Percentiles rank a stretch among this genome's conserved stretches.
Evolutionary conservation across 2,329 filamentous ascomycete genomes (phyloP).

Genomic region (Ceratocystis variospora): DNA sequence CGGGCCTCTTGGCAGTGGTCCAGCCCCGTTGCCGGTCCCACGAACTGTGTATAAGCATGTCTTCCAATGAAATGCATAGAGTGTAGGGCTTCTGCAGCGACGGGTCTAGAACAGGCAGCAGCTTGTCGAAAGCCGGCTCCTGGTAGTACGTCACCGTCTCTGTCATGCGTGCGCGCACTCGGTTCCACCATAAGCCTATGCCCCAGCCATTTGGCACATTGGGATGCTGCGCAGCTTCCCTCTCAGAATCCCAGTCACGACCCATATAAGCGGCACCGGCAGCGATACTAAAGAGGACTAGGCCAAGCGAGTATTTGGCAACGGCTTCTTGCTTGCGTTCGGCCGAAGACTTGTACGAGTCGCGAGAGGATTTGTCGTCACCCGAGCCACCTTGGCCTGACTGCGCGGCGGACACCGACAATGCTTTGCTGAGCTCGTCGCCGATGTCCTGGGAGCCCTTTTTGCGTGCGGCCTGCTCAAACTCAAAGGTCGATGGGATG

Average conservation of each 20-base stretch:
- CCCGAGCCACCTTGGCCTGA: conserved; percentile 19
- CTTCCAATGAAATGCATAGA: conserved; percentile 80
- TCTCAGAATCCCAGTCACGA: conserved; percentile 73
- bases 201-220: conserved; percentile 72
- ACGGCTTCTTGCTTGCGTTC: conserved; percentile 67
- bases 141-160: conserved; percentile 84
- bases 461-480: conserved; percentile 42
- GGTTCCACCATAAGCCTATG: conserved; percentile 61
- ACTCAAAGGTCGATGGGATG: conserved; percentile 79
- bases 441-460: conserved; percentile 21
- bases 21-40: conserved; percentile 92
- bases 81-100: conserved; percentile 78
- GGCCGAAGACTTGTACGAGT: conserved; percentile 77
- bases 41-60: conserved; percentile 85
- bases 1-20: conserved; percentile 87
- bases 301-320: conserved; percentile 59
- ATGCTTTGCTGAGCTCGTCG: conserved; percentile 24
- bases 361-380: conserved; percentile 48
- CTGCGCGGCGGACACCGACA: conserved; percentile 28
- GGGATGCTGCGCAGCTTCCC: conserved; percentile 54
- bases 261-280: conserved; percentile 61
- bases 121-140: conserved; percentile 85
- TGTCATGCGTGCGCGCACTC: conserved; percentile 58
- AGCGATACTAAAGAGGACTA: conserved; percentile 42
- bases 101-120: conserved; percentile 71